Evolutionary conservation across 2,329 filamentous ascomycete genomes (phyloP), one percentile per base, ranked within the genome.

Genomic region (Atkinsonella hypoxylon): DNA sequence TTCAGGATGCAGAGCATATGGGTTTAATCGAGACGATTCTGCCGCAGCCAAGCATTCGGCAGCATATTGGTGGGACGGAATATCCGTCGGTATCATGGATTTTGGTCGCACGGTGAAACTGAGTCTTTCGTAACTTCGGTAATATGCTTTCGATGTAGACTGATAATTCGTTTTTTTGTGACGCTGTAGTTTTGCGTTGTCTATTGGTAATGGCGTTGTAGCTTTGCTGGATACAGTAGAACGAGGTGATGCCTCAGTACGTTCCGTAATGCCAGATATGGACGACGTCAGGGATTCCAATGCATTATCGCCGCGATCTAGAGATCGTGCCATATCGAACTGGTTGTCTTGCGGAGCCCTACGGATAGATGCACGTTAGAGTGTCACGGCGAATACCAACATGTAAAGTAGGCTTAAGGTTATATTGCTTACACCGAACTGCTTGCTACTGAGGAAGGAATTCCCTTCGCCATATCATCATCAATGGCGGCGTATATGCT

Each of bases 11-110:
- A 98, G 71, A 11, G 86, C 83, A 66, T 93, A 97, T 1, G 93
- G 91, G 57, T 91, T 91, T 1, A 98, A 74, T 51, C 93, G 78
- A 40, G 89, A 96, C 9, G 87, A 85, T 66, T 95, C 88, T 49
- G 91, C 93, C 12, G 91, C 91, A 49, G 84, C 78, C 52, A 95
- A 85, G 63, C 89, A 95, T 69, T 98, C 89, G 56, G 83, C 80
- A n/a, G 89, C 91, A 69, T 95, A 96, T 53, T 91, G 82, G 47
- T 80, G 75, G 30, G 81, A 76, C 15, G 85, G 74, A 44, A 97
- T 67, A 54, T 85, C 78, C 50, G 79, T 72, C 15, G 91, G 90
- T 60, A 98, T 90, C 15, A 91, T 95, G 8, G 88, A 87, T 59
- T 82, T 89, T 12, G 89, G 85, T 40, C 78, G 78, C 53, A 85